Evolutionary conservation across 2,329 filamentous ascomycete genomes (phyloP), one percentile per base, ranked within the genome.

Genomic region (Sporothrix curviconia): DNA sequence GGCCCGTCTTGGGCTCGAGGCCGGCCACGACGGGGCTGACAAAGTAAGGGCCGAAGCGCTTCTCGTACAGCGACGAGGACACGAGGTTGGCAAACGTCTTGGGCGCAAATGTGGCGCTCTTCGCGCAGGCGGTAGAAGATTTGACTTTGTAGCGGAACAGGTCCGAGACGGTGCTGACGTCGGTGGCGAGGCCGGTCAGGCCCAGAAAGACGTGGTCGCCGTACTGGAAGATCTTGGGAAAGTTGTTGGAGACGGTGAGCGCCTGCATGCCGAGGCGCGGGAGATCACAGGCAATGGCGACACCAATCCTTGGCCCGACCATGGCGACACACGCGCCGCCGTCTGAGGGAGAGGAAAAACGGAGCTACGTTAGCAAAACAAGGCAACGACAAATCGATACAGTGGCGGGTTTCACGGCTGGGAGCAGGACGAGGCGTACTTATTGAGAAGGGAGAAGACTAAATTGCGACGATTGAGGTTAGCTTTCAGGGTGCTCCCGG

Each of bases 81-180:
- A 99, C 92, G 65, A 99, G 84, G 79, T 99, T 96, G 73, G 94
- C 92, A 76, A 99, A 91, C 59, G 94, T 99, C 72, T 89, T 83
- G 46, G 94, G 94, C 57, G 89, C 87, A 75, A 99, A n/a, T 97
- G 79, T 91, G 83, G 70, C 94, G 91, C 81, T 99, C 94, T 81
- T 99, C 94, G 69, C 94, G 90, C 69, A 99, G 84, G 64, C 94
- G 89, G 83, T 99, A 99, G 89, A 99, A 95, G 83, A n/a, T n/a
- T 99, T 99, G 74, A 95, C 90, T 82, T 99, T 99, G 85, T 96
- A 97, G 70, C 94, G 91, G 83, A 99, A 95, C 65, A 97, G 87
- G 76, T 99, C 92, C 67, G 87, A 89, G 66, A 99, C 92, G 66
- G 92, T 97, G 64, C 83, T 84, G 64, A 99, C 91, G 73, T 99